phyloP scores from a whole-genome alignment of 2,329 filamentous ascomycete species.

The Claviceps citrina region DNA sequence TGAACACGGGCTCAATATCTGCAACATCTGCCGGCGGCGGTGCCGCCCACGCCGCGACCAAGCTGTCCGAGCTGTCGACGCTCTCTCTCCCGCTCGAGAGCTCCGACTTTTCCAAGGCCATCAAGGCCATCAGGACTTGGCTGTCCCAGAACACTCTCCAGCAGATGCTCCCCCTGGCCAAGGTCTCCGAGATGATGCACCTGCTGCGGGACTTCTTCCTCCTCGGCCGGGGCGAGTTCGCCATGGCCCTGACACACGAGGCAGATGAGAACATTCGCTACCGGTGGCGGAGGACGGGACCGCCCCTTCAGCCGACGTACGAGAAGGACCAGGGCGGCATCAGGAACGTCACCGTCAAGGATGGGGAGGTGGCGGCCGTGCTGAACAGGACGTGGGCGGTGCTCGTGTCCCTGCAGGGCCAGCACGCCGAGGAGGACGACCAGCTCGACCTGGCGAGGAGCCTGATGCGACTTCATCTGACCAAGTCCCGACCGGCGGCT shows the following conservation, averaged over 20 bases:
- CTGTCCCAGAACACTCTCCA: constrained; percentile 75
- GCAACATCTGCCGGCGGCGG: constrained; percentile 29
- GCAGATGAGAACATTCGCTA: constrained; percentile 66
- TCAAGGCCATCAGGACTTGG: constrained; percentile 63
- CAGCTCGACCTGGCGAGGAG: constrained; percentile 70
- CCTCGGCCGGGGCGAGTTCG: constrained; percentile 79
- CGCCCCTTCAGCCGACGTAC: constrained; percentile 27
- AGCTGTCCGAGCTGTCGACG: constrained; percentile 52
- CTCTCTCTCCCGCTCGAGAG: constrained; percentile 61
- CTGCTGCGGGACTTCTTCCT: constrained; percentile 78
- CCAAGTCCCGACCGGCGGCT: constrained; percentile 29
- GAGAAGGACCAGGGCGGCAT: constrained; percentile 34
- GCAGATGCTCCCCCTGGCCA: constrained; percentile 60
- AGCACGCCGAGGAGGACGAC: constrained; percentile 63
- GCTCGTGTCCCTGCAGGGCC: constrained; percentile 57
- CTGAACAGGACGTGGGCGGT: constrained; percentile 65
- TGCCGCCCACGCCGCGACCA: constrained; percentile 44
- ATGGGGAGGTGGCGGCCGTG: constrained; percentile 68
- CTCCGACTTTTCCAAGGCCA: constrained; percentile 52
- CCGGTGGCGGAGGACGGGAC: constrained; percentile 51
- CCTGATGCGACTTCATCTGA: constrained; percentile 51
- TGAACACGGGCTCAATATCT: constrained; percentile 24
- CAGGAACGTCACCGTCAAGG: constrained; percentile 52
- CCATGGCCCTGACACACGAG: constrained; percentile 69
- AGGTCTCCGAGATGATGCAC: constrained; percentile 61